These are phyloP conservation scores for Phytophthora rubi DNA, from an alignment of 352 stramenopile species.

Conservation along the genomic window DNA sequence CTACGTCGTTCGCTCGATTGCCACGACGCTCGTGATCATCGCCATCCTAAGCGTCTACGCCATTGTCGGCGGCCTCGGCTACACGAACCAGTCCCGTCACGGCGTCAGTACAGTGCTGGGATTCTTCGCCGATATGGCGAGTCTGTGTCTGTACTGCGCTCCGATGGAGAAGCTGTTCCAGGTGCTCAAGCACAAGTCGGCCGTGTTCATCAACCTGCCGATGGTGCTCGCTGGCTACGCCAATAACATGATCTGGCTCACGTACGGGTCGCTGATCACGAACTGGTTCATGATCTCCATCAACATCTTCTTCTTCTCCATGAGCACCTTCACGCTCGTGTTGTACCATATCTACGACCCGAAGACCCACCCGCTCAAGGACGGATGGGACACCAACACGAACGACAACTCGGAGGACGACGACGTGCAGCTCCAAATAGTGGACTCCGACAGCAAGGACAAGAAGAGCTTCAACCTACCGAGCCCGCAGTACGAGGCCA, in stretches of 20 bases:
- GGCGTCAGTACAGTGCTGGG: conserved; percentile 44
- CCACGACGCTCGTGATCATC: conserved; percentile 24
- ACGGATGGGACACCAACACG: conserved; percentile 19
- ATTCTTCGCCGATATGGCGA: conserved; percentile 48
- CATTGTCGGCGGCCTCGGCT: conserved; percentile 39
- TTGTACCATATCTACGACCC: conserved; percentile 40
- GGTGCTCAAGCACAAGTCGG: conserved; percentile 49
- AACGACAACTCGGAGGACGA: conserved; percentile 19
- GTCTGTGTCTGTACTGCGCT: conserved; percentile 50
- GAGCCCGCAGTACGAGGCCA: conserved; percentile 6
- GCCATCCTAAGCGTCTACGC: conserved; percentile 44
- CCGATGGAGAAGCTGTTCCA: conserved; percentile 51
- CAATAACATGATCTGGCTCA: conserved; percentile 63
- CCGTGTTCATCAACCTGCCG: conserved; percentile 53
- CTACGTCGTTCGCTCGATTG: conserved; percentile 27
- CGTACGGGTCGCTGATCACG: conserved; percentile 45
- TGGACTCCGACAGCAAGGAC: conserved; percentile 4
- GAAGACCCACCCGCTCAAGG: conserved; percentile 36
- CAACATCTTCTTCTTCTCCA: conserved; percentile 43
- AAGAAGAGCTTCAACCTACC: conserved; percentile 8
- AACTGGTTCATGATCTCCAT: conserved; percentile 47
- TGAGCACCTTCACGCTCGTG: conserved; percentile 27
- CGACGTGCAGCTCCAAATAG: conserved; percentile 15
- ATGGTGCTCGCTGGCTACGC: conserved; percentile 48
- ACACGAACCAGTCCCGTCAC: conserved; percentile 37